These are phyloP conservation scores for Termitomyces titanicus DNA, from an alignment of 768 basidiomycete genomes.

Conservation along the genomic window DNA sequence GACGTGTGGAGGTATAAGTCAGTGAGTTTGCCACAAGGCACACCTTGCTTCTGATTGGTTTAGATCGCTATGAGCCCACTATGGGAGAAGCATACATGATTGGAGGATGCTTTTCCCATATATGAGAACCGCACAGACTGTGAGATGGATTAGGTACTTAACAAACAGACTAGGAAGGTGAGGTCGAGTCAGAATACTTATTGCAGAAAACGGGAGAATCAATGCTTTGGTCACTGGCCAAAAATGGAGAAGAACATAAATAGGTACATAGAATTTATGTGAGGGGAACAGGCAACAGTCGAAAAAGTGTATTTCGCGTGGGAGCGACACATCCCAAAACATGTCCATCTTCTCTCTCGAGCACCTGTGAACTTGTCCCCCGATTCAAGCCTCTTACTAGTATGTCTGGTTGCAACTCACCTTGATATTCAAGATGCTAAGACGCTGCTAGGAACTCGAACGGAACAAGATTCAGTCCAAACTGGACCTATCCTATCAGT, in stretches of 20 bases:
- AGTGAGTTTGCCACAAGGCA: not conserved
- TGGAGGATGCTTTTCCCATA: not conserved
- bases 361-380: not conserved
- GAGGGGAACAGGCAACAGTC: no score
- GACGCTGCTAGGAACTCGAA: no score
- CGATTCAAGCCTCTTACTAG: not conserved
- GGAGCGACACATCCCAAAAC: no score
- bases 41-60: not conserved
- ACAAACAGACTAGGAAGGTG: not conserved
- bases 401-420: not conserved
- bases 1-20: not conserved
- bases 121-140: not conserved
- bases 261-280: no score
- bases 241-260: not conserved
- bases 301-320: no score
- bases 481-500: no score
- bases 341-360: no score
- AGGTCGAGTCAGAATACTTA: not conserved
- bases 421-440: no score
- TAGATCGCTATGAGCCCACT: not conserved
- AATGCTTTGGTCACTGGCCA: no score
- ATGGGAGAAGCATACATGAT: not conserved
- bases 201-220: no score
- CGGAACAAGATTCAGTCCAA: no score
- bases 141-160: no score